Evolutionary conservation across 306 rosid species (phyloP), one percentile per base, ranked within the genome.

Genomic region (Fragaria nilgerrensis): DNA sequence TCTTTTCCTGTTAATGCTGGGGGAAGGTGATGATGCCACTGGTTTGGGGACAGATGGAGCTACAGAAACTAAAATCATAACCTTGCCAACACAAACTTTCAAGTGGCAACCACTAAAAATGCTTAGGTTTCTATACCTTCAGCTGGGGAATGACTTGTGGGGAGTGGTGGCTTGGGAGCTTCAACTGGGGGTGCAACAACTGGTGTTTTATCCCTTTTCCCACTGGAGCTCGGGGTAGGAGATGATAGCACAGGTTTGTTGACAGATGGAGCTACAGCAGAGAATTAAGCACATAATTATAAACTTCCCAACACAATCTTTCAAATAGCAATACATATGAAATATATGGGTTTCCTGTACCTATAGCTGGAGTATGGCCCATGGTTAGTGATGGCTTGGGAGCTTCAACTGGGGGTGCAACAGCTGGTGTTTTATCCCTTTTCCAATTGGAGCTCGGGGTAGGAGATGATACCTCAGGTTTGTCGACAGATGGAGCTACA

Each of bases 151-250:
- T 75, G 87, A 70, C 65, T 76, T 32, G 39, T 17, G 72, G 82
- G 82, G 14, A 88, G 86, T 50, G 79, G 70, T 23, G 90, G 85
- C 75, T 75, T 84, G n/a, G 86, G 82, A 75, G 77, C 61, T 84
- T 76, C 77, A 72, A 64, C 47, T 47, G 70, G 49, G 63, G 93
- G 93, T 29, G 92, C 83, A 79, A 83, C 80, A 70, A 64, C 79
- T 14, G 91, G 91, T 39, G 70, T 32, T 81, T 80, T 72, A 75
- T 68, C 70, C n/a, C 70, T 86, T 69, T 74, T 75, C 86, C 84
- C 45, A 27, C 70, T 53, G 69, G 75, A 77, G 64, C 75, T 81
- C 74, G 68, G 64, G 6, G 87, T 39, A 67, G 50, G 50, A 39
- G 72, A 67, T 67, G 72, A 12, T 41, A 41, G 34, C 50, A 39